Evolutionary conservation across 2,329 filamentous ascomycete genomes (phyloP).

Genomic region (Fusarium globosum): DNA sequence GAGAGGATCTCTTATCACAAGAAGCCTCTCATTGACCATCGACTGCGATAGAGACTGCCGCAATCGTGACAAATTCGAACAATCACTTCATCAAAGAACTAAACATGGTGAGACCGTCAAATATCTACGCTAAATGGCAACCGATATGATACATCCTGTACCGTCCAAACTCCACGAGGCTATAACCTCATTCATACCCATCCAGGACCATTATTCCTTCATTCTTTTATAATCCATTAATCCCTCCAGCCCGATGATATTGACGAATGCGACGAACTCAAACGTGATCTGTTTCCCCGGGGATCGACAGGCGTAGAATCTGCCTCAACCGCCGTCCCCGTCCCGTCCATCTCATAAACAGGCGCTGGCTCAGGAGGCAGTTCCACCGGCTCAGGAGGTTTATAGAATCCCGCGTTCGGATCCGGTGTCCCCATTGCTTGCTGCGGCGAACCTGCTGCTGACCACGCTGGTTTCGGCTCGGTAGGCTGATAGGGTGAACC

Average conservation of each 20-base stretch:
- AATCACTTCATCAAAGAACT: background rate
- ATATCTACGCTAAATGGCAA: conserved; percentile 22
- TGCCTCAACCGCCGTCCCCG: conserved; percentile 28
- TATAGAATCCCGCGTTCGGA: conserved; percentile 11
- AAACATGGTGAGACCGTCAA: background rate
- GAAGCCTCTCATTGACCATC: background rate
- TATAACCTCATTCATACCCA: conserved; percentile 8
- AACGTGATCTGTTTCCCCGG: background rate
- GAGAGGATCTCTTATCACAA: background rate
- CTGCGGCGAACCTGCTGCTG: conserved; percentile 6
- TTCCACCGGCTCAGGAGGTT: conserved; percentile 16
- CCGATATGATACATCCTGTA: background rate
- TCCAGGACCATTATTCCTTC: conserved; percentile 15
- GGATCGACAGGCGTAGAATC: conserved; percentile 15
- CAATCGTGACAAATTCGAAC: too few species aligned
- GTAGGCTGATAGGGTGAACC: conserved; percentile 33
- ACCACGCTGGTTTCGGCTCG: conserved; percentile 38
- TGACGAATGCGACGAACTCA: background rate
- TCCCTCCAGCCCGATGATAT: background rate
- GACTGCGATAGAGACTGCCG: background rate
- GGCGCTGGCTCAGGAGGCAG: conserved; percentile 20
- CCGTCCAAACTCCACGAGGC: conserved; percentile 27
- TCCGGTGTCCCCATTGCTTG: conserved; percentile 16
- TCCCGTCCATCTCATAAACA: conserved; percentile 44
- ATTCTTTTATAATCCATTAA: background rate